Base-by-base conservation (phyloP, 768 basidiomycete genomes). In the Agrocybe chaxingu region DNA sequence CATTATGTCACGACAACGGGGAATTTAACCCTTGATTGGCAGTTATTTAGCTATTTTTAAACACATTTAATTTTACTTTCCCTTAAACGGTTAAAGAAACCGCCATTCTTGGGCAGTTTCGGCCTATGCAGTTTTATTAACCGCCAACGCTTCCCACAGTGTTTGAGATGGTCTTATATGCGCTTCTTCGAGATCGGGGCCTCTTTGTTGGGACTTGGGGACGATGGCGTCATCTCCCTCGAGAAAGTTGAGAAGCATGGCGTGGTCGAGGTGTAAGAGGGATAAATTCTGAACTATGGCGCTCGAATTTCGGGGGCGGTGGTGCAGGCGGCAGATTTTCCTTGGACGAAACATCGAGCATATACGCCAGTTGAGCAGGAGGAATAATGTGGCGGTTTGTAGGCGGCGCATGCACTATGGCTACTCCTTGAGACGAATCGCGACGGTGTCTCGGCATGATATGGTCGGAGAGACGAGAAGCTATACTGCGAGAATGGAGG, bases 341-440 rank as follows among this genome's bases (percentile, higher is more conserved):
- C 31, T 40, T 24, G 8, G 36, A 19, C 3, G 45, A 19, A 31
- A 38, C 19, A 19, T 59, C 60, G 12, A 61, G 49, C 36, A 56
- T 32, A 34, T 54, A 36, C 3, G 37, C 48, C 42, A 61, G 44
- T 42, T 56, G 51, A 13, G 41, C 41, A 12, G 59, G 59, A 4
- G 58, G 50, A 35, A 63, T 42, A 10, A 61, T 61, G 47, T 60
- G 62, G 31, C 55, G 56, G 37, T 40, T 33, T 8, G 48, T 8
- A n/a, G 51, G n/a, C 18, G 32, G 39, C 4, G 32, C 19, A 24
- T 24, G 24, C 24, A 24, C 24, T 24, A 24, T 5, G 5, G 24
- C 24, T 5, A 5, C 24, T 24, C 24, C 24, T 3, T 24, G 24
- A 24, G 24, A 24, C 24, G 24, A 24, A 24, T 24, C 24, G 24